Evolutionary conservation across 306 rosid genomes (phyloP).

Genomic region (Prunus fruticosa): DNA sequence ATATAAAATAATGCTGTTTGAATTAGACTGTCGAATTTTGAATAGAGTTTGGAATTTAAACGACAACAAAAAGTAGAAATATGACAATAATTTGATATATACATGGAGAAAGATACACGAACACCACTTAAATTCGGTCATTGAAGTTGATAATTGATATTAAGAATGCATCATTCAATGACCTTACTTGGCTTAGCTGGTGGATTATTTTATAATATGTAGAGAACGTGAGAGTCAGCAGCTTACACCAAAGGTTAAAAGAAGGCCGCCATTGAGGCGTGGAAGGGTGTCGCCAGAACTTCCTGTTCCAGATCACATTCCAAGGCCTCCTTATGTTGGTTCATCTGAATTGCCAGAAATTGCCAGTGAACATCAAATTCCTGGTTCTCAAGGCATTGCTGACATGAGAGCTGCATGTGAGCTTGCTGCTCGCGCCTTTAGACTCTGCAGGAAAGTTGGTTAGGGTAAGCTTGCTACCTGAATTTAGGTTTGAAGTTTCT

Average conservation of each 20-base stretch:
- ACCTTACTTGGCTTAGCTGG: background rate
- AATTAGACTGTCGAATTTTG: background rate
- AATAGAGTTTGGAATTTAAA: background rate
- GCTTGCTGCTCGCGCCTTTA: slow-evolving; percentile 91
- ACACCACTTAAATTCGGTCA: background rate
- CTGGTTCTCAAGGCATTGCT: slow-evolving; percentile 69
- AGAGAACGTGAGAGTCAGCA: slow-evolving; percentile 64
- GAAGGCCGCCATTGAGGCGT: slow-evolving; percentile 65
- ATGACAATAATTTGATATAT: background rate
- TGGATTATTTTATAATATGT: slow-evolving; percentile 22
- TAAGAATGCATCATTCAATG: background rate
- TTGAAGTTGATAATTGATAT: background rate
- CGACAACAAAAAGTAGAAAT: background rate
- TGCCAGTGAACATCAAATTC: slow-evolving; percentile 67
- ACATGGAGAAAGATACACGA: background rate
- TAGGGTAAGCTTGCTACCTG: slow-evolving; percentile 49
- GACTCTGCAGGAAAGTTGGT: slow-evolving; percentile 85
- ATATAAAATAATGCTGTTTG: background rate
- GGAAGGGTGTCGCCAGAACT: slow-evolving; percentile 76
- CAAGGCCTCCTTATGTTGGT: slow-evolving; percentile 80
- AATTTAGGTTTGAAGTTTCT: background rate
- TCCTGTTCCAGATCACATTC: slow-evolving; percentile 82
- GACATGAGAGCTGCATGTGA: slow-evolving; percentile 83
- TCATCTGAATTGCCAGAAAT: slow-evolving; percentile 68
- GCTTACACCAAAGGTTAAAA: slow-evolving; percentile 35